Evolutionary conservation across 768 basidiomycete genomes (phyloP).

Genomic region (Boletus pseudopeckii): DNA sequence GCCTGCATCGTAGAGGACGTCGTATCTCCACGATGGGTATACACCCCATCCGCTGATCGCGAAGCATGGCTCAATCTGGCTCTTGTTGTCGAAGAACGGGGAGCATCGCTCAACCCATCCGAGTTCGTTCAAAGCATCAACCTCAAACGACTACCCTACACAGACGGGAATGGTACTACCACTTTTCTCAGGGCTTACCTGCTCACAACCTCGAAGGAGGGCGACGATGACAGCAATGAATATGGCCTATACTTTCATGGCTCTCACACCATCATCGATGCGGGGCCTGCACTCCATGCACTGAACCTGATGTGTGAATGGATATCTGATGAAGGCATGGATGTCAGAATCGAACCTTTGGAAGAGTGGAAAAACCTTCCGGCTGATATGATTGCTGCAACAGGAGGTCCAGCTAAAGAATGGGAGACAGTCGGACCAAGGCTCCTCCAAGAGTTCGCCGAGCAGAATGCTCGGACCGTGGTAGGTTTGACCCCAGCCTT

Average conservation of each 20-base stretch:
- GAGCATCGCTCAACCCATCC: constrained; percentile 10
- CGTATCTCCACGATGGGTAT: constrained; percentile 18
- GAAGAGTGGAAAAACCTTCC: constrained; percentile 29
- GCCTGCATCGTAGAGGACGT: constrained; percentile 12
- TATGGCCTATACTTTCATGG: constrained; percentile 25
- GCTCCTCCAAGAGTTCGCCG: constrained; percentile 13
- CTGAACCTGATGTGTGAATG: constrained; percentile 24
- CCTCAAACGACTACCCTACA: constrained; percentile 19
- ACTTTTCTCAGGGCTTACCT: constrained; percentile 10
- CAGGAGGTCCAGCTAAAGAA: constrained; percentile 15
- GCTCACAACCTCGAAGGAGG: constrained; percentile 6
- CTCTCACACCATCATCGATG: constrained; percentile 22
- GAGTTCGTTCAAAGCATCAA: constrained; percentile 17
- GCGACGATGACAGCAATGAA: neutral
- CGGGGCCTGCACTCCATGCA: constrained; percentile 18
- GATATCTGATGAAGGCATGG: constrained; percentile 16
- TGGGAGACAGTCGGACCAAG: constrained; percentile 15
- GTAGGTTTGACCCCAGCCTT: constrained; percentile 5
- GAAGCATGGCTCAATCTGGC: constrained; percentile 22
- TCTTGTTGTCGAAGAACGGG: constrained; percentile 16
- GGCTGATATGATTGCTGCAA: constrained; percentile 24
- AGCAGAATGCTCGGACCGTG: neutral
- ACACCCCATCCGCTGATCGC: constrained; percentile 22
- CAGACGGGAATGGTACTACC: neutral
- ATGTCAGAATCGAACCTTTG: constrained; percentile 4